Base-by-base conservation (phyloP, 2,329 filamentous ascomycete genomes). In the Pseudocercospora crystallina region DNA sequence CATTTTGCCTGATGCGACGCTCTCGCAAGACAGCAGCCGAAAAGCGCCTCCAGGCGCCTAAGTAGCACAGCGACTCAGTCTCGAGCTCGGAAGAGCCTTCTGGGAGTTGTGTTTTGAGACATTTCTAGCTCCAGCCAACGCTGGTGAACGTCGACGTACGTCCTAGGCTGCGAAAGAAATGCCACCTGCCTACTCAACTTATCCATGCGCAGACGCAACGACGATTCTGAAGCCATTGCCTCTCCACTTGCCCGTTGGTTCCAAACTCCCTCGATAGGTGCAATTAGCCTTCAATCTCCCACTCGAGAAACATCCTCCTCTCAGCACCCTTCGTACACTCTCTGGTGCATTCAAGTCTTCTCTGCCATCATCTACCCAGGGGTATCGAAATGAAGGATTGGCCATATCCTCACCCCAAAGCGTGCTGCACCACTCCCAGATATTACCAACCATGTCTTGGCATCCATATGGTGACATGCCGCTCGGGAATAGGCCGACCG, bases 231-330 rank as follows among this genome's bases (percentile, higher is more conserved):
- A 51, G 5, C 49, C 49, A 47, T 51, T 51, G n/a, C 49, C 49
- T 20, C 49, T 36, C 49, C 49, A 51, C 13, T 17, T 33, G 2
- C 43, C 43, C 11, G 20, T 32, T 3, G 49, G 36, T 38, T 51
- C 49, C 36, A 51, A 13, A 45, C 49, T 47, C 9, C 49, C 49
- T 7, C 49, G 43, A 43, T 51, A 51, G 8, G 37, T 38, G n/a
- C 49, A 51, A 26, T 47, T 51, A 8, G 49, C 49, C 14, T 51
- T 51, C 43, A 47, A 10, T 38, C 31, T 47, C 1, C 43, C 43
- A n/a, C 49, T 51, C 11, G 49, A 51, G 13, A 51, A 51, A 15
- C 49, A 51, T n/a, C 49, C 49, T n/a, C 43, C 49, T 43, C 49
- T 15, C n/a, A 47, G 8, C 8, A 51, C 43, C 13, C 49, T 26